Base-by-base conservation (phyloP, 1,284 basidiomycete genomes). In the Coniophora puteana region DNA sequence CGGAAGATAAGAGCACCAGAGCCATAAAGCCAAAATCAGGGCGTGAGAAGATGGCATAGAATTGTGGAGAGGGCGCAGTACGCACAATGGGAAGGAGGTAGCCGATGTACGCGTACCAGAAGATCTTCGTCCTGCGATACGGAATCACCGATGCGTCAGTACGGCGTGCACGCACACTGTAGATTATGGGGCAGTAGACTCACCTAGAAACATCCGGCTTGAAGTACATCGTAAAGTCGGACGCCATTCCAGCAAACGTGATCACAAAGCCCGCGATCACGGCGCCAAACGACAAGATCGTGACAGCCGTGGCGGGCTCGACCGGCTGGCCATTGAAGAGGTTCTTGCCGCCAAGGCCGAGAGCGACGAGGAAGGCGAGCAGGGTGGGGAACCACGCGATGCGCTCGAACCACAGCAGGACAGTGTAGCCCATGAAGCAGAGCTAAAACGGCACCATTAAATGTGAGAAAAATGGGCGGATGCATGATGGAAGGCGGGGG, bases 331-430 rank as follows among this genome's bases (percentile, higher is more conserved):
- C 60, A 25, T 69, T 63, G 32, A 60, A 68, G 10, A 87, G 65
- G 51, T 86, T 67, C 54, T 87, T 85, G 2, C 78, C 81, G 2
- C 86, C 81, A 12, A 90, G 64, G 1, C 87, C 89, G 26, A 86
- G 66, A 8, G 84, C 79, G 42, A 92, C 79, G 39, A 92, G 57
- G 62, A 83, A 91, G 23, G 83, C 75, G 32, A 94, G 67, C 21
- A 93, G 58, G 23, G 93, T 78, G 0, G 90, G 90, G 17, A 89
- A 67, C 84, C 89, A 93, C 4, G 84, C 69, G 4, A 85, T 52
- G 6, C 81, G 76, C 54, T 91, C 89, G 50, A 88, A 89, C 84
- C 80, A 83, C 44, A 69, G 74, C n/a, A 93, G 69, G 8, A 91
- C 75, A 36, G 69, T 77, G 57, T 82, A 82, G 0, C 90, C 90